Evolutionary conservation across 1,284 basidiomycete species (phyloP), one percentile per base, ranked within the genome.

Genomic region (Macrocybe sp.): DNA sequence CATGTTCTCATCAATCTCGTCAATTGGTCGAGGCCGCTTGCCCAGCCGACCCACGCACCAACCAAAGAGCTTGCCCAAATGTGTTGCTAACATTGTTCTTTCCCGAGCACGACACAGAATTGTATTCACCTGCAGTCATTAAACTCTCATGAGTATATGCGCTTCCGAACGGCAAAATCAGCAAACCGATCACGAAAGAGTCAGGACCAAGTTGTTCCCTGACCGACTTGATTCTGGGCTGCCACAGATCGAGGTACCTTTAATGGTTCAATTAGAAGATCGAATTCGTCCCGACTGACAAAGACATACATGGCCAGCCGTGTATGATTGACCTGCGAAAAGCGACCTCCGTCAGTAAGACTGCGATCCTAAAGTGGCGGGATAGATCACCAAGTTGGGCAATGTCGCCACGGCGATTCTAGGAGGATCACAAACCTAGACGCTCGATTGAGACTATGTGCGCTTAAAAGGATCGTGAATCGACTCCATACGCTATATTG

Each of bases 181-280:
- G 22, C 22, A 36, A 49, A 75, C 74, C 74, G 47, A 76, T 72
- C 32, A 70, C 59, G 47, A 76, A 78, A 6, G 67, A 58, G 45
- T 76, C 65, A 4, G 68, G 63, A 1, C 75, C 75, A 3, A 76
- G 64, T 44, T 70, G 65, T 31, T 66, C 59, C 33, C 75, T 67
- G 7, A 77, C 68, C 6, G 65, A 62, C 32, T 66, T 61, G 38
- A 78, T 75, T 22, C 75, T 67, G 8, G 75, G 76, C 55, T 75
- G 74, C 74, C 74, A 78, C 41, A 77, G 61, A 55, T 78, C 75
- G 10, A 76, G 64, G 55, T 73, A 77, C 52, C 75, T 76, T 46
- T 9, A 41, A 4, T 14, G 38, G 14, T 39, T 37, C 32, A 29
- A 39, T 42, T 12, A 34, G 16, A 4, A 6, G 8, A 30, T 6